Evolutionary conservation across 805 yeast genomes (phyloP), one percentile per base, ranked within the genome.

Genomic region (Suhomyces tanzawaensis): DNA sequence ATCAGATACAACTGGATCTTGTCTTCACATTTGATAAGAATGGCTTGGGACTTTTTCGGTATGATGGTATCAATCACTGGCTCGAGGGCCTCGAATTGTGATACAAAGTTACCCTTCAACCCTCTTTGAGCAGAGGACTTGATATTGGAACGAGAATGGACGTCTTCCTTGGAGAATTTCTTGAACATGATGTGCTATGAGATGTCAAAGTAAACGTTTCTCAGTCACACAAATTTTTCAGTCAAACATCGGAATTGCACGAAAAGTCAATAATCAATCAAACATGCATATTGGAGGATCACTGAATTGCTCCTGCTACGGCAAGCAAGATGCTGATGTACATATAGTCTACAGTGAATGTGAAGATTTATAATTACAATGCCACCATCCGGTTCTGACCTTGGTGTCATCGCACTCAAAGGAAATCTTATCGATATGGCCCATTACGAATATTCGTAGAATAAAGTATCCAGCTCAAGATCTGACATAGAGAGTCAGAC

Each of bases 61-160:
- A 89, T 76, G 43, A 89, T 66, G 36, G 77, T 84, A 52, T 90
- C 96, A 31, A 90, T 82, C 9, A 76, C 80, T 4, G 80, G 76
- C 53, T 85, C 95, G 46, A 88, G 62, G n/a, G 63, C 66, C 15
- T 88, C 89, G 57, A 81, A 90, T 60, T 82, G 88, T 3, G 71
- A 67, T 2, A 83, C 84, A 37, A 90, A 72, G 52, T 81, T 85
- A 14, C 84, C 48, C 57, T 86, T 86, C 48, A 91, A 71, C n/a
- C 84, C 83, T 60, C 97, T 77, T 61, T 89, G 96, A n/a, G 85
- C 90, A 1, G 97, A 90, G 0, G 96, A 85, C 62, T 90, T 90
- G 61, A 90, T 82, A 56, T 91, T 91, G 11, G 96, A 81, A 47
- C 93, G 82, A 7, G 96, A 83, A 52, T 88, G 95, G 37, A 89